These are phyloP conservation scores for Artemisia argyi DNA, from an alignment of 129 eudicot species.

Conservation along the genomic window DNA sequence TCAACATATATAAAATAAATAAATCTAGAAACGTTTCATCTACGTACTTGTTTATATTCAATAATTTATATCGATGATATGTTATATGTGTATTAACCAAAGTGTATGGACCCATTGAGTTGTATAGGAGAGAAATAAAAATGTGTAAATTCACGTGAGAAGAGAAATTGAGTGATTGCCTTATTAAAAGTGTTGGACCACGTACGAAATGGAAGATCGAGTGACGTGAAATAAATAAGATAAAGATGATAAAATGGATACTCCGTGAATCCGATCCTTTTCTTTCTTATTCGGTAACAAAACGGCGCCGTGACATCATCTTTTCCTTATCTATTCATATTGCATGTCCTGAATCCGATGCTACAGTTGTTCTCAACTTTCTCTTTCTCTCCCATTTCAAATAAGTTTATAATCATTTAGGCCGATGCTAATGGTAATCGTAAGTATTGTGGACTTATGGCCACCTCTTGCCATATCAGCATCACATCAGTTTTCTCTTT, in stretches of 20 bases:
- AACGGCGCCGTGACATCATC: conserved; percentile 38
- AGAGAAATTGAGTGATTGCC: conserved; percentile 15
- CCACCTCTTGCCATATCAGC: too few relatives aligned
- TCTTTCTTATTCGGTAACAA: conserved; percentile 34
- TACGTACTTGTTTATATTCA: too few relatives aligned
- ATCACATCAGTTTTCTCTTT: too few relatives aligned
- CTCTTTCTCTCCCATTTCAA: background rate
- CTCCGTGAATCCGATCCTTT: conserved; percentile 41
- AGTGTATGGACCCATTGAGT: too few relatives aligned
- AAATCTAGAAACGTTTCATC: too few relatives aligned
- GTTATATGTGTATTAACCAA: too few relatives aligned
- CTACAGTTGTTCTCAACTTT: background rate
- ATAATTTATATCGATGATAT: too few relatives aligned
- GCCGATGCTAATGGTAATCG: too few relatives aligned
- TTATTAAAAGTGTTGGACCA: conserved; percentile 12
- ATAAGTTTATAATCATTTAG: background rate
- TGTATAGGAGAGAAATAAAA: background rate
- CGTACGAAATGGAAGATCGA: conserved; percentile 15
- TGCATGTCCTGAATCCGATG: conserved; percentile 15
- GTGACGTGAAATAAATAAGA: conserved; percentile 20
- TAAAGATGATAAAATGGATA: conserved; percentile 38
- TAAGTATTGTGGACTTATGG: too few relatives aligned
- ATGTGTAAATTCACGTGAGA: conserved; percentile 7
- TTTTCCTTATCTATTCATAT: conserved; percentile 18
- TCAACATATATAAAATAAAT: too few relatives aligned